Evolutionary conservation across 345 rosid species (phyloP).

Genomic region (Stellera chamaejasme): DNA sequence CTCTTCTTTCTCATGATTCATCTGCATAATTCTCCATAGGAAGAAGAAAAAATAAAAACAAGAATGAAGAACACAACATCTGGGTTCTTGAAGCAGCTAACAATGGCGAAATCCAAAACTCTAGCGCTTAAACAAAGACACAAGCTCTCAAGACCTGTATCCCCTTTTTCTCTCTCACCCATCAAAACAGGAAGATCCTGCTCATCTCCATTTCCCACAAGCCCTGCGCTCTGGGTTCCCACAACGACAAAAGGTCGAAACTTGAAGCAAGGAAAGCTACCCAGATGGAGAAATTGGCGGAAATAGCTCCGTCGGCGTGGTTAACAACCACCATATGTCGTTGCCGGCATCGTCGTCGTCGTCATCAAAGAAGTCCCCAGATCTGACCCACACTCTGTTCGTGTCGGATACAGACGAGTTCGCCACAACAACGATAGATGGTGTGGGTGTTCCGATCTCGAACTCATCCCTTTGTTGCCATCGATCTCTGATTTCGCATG

Average conservation of each 20-base stretch:
- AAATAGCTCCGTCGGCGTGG: constrained; percentile 1
- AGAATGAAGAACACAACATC: constrained; percentile 32
- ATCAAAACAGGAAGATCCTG: constrained; percentile 40
- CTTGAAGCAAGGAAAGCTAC: constrained; percentile 10
- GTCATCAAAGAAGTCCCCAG: constrained; percentile 39
- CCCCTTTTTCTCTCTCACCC: constrained; percentile 51
- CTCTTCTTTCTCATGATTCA: neutral
- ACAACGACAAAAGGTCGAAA: constrained; percentile 2
- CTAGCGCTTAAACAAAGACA: constrained; percentile 47
- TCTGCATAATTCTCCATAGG: neutral
- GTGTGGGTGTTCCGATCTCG: no score
- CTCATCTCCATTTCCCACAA: constrained; percentile 43
- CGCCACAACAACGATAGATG: no score
- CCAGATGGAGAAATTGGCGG: neutral
- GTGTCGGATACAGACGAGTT: constrained; percentile 17
- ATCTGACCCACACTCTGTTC: constrained; percentile 41
- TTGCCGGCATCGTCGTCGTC: constrained; percentile 11
- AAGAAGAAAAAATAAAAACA: neutral
- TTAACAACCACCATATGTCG: constrained; percentile 1
- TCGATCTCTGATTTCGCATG: no score
- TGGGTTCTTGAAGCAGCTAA: constrained; percentile 33
- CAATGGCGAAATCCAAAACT: constrained; percentile 32
- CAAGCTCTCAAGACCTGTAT: constrained; percentile 54
- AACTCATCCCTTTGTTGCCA: no score
- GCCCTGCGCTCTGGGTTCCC: constrained; percentile 27